Conservation (phyloP, 2,329 filamentous ascomycete species). For the Pseudocercospora vitis region DNA sequence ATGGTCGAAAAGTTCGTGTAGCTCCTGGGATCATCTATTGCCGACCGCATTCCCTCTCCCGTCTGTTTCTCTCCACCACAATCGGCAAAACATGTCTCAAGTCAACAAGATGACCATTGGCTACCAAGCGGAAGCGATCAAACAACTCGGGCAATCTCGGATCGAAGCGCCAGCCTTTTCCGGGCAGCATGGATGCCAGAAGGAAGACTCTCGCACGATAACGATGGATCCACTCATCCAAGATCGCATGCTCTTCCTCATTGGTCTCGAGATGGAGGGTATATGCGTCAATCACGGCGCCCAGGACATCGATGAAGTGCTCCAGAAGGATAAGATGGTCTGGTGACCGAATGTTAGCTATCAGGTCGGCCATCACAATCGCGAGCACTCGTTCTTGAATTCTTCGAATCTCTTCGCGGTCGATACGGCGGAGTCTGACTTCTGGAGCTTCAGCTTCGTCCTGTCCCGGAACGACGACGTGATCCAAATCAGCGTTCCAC, state of each 20-base stretch:
- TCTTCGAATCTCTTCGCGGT: background rate
- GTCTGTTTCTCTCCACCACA: no score
- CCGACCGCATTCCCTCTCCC: no score
- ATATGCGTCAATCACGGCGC: background rate
- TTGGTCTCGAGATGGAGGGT: background rate
- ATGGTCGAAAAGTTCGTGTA: no score
- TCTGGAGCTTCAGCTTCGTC: background rate
- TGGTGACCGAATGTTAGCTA: background rate
- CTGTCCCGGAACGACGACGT: background rate
- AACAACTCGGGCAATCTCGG: no score
- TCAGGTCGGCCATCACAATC: background rate
- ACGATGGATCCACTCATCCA: background rate
- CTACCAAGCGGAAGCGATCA: no score
- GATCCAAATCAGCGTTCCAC: background rate
- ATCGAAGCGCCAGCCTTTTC: no score
- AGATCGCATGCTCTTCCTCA: background rate
- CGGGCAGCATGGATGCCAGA: no score
- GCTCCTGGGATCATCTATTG: no score
- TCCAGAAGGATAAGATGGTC: background rate
- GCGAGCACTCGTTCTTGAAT: background rate
- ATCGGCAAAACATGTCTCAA: no score
- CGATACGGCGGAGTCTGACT: background rate
- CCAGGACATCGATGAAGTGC: background rate
- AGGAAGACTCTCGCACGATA: no score
- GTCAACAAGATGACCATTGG: no score